Base-by-base conservation (phyloP, 2,329 filamentous ascomycete species). In the Fusarium poae region DNA sequence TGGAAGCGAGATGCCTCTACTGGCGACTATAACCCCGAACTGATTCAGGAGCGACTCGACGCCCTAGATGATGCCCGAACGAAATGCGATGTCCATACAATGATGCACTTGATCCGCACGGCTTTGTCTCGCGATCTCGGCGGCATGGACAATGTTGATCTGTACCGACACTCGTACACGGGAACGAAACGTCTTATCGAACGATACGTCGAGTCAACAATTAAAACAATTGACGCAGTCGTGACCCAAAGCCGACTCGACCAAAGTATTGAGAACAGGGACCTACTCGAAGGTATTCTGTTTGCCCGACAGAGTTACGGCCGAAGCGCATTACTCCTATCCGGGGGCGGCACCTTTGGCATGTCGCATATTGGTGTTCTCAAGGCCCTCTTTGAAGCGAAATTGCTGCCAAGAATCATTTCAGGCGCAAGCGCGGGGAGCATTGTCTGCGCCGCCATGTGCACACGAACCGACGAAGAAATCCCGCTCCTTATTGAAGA, bases 291-390 rank as follows among this genome's bases (percentile, higher is more conserved):
- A 56, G 88, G 89, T 58, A 83, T 96, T 67, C 79, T 94, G 45
- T 87, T 88, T 57, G 87, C 92, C 2, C 87, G 92, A 39, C 92
- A 94, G 75, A 91, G 92, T 35, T 97, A 94, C 75, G 93, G 93
- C n/a, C 86, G 93, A 65, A 96, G 91, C 67, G 94, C 93, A 0
- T 81, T 97, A 51, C 83, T 97, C 12, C 82, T 97, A 12, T 97
- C 93, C 6, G 94, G 94, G 10, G 94, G 94, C 3, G 93, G 91
- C 2, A 96, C 94, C 1, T 93, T 97, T 79, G 94, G 94, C 40
- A 97, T 97, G 92, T 92, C 92, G 62, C 94, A 97, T 77, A 91
- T 97, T 56, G 94, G 94, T 2, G 93, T 97, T 4, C 82, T 97
- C 56, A 97, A 97, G 78, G 86, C 91, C 6, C 83, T 97, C 4